Base-by-base conservation (phyloP, 306 rosid species). In the Trifolium dubium region DNA sequence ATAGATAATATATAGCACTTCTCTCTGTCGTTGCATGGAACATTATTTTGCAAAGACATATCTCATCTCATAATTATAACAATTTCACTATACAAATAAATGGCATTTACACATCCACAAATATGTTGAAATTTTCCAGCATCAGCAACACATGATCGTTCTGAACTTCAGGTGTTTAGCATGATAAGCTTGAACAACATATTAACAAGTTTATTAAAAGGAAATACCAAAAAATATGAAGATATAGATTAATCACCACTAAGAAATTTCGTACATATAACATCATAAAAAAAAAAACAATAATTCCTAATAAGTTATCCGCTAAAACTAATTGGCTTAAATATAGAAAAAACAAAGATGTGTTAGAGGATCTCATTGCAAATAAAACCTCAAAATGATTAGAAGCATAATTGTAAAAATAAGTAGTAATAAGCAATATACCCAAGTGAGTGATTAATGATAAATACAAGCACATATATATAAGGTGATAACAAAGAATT, bases 401-500 rank as follows among this genome's bases (percentile, higher is more conserved):
- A 65, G 50, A 11, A 69, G 3, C 53, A 61, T 68, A 18, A 29
- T 60, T 49, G 12, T 9, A 56, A 71, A 60, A 30, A 29, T 17
- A 30, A 64, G 43, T 47, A n/a, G 63, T 19, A 53, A 0, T 46
- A 12, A 44, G 35, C 7, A 7, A 13, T 47, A 47, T n/a, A 49
- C 70, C 51, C 30, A 56, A 66, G 8, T 39, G 32, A 66, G 68
- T 19, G 55, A 74, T n/a, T 69, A 68, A 46, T 69, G 69, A 55
- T 31, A 8, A 46, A 63, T 63, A 51, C 46, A 66, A n/a, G 54
- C 14, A 72, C 23, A 32, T 14, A 67, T 43, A 15, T 60, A 14
- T 30, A 15, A 53, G 12, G 12, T 37, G 64, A 77, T 60, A 32
- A 51, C 73, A 77, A 69, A 72, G 56, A 67, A 77, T 63, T 75